Percentiles rank a stretch among this genome's conserved stretches.
Conservation (phyloP, 345 rosid species). For the Luvunga scandens region DNA sequence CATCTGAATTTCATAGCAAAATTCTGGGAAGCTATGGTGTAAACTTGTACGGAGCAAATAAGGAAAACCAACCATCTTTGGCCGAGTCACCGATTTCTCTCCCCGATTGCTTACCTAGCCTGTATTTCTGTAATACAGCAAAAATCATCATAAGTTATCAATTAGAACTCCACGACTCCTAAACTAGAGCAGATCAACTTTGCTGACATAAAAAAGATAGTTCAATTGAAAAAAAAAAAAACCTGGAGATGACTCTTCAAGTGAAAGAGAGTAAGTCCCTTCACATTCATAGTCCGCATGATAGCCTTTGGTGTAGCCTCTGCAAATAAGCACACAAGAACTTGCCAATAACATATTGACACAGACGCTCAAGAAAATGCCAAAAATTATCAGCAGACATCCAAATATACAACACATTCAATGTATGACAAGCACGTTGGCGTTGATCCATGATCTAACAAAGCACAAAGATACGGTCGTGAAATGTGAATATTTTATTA, state of each 20-base stretch:
- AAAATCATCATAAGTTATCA: constrained; percentile 7
- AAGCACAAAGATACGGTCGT: no score
- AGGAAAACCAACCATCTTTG: constrained; percentile 42
- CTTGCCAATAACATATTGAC: background rate
- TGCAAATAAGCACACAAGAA: constrained; percentile 23
- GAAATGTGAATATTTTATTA: no score
- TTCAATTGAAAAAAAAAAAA: background rate
- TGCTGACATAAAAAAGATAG: background rate
- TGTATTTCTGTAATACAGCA: constrained; percentile 61
- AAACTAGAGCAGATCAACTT: background rate
- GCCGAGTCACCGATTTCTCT: constrained; percentile 61
- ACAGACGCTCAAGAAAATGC: background rate
- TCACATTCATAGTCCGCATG: constrained; percentile 90
- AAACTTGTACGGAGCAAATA: background rate
- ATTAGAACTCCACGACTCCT: background rate
- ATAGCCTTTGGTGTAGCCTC: constrained; percentile 98
- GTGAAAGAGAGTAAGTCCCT: constrained; percentile 87
- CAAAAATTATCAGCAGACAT: background rate
- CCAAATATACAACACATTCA: background rate
- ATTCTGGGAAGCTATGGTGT: background rate
- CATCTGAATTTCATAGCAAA: background rate
- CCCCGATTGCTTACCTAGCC: constrained; percentile 84
- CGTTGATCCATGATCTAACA: no score
- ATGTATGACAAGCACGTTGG: no score
- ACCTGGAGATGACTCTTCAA: constrained; percentile 96